A percentile compares a stretch with the other conserved stretches of the same genome.
Evolutionary conservation across 108 stramenopile genomes (phyloP).

Genomic region (Cyclotella choctawhatcheeana): DNA sequence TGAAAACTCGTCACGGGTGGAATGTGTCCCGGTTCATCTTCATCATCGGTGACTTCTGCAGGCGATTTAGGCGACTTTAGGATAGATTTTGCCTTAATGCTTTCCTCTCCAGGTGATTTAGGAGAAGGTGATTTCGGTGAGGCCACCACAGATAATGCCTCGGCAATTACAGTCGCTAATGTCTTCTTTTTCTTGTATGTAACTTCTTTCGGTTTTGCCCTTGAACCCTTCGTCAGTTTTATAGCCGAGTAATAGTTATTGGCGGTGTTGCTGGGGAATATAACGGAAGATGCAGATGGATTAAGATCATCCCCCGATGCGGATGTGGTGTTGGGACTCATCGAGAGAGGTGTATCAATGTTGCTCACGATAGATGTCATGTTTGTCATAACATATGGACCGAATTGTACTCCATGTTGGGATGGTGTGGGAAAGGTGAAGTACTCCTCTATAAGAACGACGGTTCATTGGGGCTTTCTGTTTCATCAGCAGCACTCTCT

Average conservation of each 20-base stretch:
- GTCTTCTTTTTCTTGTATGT: neutral
- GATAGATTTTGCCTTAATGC: no score
- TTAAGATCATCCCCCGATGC: neutral
- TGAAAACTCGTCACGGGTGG: conserved; percentile 13
- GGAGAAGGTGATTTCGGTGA: neutral
- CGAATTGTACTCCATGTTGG: no score
- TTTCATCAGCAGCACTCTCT: no score
- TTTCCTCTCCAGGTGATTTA: no score
- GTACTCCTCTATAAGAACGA: no score
- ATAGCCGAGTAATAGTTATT: conserved; percentile 2
- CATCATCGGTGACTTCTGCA: neutral
- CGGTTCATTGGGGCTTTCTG: no score
- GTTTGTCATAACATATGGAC: no score
- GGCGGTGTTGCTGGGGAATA: conserved; percentile 1
- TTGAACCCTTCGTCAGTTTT: neutral
- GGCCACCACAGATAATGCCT: neutral
- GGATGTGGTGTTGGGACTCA: neutral
- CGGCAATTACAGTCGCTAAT: neutral
- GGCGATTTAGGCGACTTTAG: no score
- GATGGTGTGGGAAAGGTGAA: no score
- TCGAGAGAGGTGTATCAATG: neutral
- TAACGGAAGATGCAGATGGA: neutral
- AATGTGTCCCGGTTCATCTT: conserved; percentile 1
- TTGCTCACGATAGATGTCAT: neutral
- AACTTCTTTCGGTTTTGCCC: neutral